These are phyloP conservation scores for Aspergillus ibericus DNA, from an alignment of 2,329 filamentous ascomycete genomes.

Conservation along the genomic window DNA sequence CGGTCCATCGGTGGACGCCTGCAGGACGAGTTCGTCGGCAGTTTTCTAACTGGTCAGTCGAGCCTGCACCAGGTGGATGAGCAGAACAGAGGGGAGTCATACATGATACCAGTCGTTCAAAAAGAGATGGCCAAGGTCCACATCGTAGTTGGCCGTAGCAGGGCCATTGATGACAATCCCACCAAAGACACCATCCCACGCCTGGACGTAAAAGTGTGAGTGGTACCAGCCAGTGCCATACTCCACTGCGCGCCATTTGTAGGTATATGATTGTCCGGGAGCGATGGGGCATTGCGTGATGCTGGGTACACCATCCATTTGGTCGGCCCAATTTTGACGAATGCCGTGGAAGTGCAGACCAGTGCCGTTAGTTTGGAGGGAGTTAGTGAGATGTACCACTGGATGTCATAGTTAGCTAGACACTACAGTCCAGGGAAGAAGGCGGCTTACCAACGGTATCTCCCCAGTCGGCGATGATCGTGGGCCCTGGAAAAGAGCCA, in stretches of 20 bases:
- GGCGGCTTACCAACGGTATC: slow-evolving; percentile 34
- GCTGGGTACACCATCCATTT: slow-evolving; percentile 31
- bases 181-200: slow-evolving; percentile 52
- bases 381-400: slow-evolving; percentile 58
- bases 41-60: not conserved
- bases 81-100: no score
- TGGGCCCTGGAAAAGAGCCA: slow-evolving; percentile 65
- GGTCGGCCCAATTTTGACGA: slow-evolving; percentile 31
- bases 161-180: not conserved
- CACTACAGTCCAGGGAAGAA: no score
- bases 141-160: not conserved
- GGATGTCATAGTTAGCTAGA: slow-evolving; percentile 33
- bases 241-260: slow-evolving; percentile 37
- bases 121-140: not conserved
- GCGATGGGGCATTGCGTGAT: slow-evolving; percentile 43
- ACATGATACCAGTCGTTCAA: not conserved
- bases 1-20: not conserved
- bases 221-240: slow-evolving; percentile 39
- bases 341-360: slow-evolving; percentile 39
- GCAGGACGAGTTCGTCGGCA: not conserved
- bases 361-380: slow-evolving; percentile 31
- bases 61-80: no score
- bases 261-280: slow-evolving; percentile 38
- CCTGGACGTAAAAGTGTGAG: slow-evolving; percentile 38
- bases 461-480: slow-evolving; percentile 65